Conservation (phyloP, 2,329 filamentous ascomycete genomes). For the Aspergillus awamori region DNA sequence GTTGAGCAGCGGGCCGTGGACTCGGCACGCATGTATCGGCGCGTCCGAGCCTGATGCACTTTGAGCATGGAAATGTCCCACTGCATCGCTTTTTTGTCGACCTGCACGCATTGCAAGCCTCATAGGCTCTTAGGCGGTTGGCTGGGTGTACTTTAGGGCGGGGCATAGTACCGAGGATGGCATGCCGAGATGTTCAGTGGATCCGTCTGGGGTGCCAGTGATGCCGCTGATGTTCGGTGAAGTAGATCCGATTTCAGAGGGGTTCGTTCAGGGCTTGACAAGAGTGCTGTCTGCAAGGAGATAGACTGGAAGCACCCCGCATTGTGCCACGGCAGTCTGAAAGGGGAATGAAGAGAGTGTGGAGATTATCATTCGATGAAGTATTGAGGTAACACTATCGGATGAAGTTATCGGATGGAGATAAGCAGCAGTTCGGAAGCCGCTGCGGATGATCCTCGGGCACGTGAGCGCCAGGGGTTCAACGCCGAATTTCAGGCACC, state of each 20-base stretch:
- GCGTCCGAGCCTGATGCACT: slow-evolving; percentile 51
- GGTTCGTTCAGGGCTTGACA: background rate
- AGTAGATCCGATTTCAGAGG: background rate
- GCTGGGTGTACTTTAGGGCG: slow-evolving; percentile 55
- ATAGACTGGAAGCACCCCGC: background rate
- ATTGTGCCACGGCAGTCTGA: background rate
- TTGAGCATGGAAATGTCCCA: slow-evolving; percentile 52
- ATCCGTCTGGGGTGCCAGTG: background rate
- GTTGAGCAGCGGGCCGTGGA: slow-evolving; percentile 5
- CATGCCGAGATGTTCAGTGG: background rate
- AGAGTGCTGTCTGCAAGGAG: background rate
- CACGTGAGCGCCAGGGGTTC: no score
- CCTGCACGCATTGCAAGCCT: slow-evolving; percentile 54
- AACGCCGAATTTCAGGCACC: no score
- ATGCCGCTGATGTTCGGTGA: background rate
- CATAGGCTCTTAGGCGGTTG: slow-evolving; percentile 53
- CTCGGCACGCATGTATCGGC: slow-evolving; percentile 40
- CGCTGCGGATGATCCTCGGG: no score
- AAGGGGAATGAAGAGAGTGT: background rate
- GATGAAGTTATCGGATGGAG: no score
- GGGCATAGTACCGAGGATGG: slow-evolving; percentile 46
- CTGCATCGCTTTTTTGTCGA: slow-evolving; percentile 57
- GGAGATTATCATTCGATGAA: background rate
- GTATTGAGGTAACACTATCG: no score
- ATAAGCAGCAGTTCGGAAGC: no score